Percentiles rank a stretch among this genome's conserved stretches.
phyloP scores from a whole-genome alignment of 768 basidiomycete genomes.

The Trametes elegans region DNA sequence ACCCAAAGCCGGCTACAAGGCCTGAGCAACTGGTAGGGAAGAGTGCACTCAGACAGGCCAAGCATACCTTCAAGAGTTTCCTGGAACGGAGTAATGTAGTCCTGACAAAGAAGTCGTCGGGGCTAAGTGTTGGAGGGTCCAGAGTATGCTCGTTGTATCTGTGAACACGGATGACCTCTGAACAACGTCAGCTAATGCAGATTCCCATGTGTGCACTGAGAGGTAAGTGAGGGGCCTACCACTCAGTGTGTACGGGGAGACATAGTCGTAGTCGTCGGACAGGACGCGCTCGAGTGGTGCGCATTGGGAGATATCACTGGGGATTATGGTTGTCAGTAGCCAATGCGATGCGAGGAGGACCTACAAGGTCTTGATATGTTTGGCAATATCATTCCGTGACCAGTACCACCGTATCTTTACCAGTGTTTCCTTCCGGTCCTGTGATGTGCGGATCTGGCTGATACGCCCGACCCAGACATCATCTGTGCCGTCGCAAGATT shows the following conservation, averaged over 20 bases:
- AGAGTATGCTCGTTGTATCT: slow-evolving; percentile 19
- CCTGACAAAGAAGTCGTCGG: slow-evolving; percentile 12
- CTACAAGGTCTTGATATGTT: slow-evolving; percentile 14
- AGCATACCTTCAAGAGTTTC: slow-evolving; percentile 5
- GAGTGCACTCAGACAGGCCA: too few relatives aligned
- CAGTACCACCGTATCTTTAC: slow-evolving; percentile 20
- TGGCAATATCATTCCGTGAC: slow-evolving; percentile 12
- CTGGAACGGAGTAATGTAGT: background rate
- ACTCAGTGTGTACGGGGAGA: background rate
- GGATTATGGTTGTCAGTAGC: background rate
- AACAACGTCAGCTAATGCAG: too few relatives aligned
- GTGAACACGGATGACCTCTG: slow-evolving; percentile 13
- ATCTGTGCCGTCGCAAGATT: background rate
- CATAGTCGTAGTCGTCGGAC: slow-evolving; percentile 11
- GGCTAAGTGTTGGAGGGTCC: slow-evolving; percentile 13
- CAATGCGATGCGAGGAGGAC: background rate
- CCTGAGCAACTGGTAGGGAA: too few relatives aligned
- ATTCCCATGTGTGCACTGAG: background rate
- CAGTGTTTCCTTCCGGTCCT: background rate
- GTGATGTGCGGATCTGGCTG: background rate
- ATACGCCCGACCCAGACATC: slow-evolving; percentile 20
- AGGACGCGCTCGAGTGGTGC: slow-evolving; percentile 15
- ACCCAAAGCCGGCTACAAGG: slow-evolving; percentile 4
- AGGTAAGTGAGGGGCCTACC: background rate
- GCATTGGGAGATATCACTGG: slow-evolving; percentile 3